Evolutionary conservation across 345 rosid genomes (phyloP), one percentile per base, ranked within the genome.

Genomic region (Ceriops zippeliana): DNA sequence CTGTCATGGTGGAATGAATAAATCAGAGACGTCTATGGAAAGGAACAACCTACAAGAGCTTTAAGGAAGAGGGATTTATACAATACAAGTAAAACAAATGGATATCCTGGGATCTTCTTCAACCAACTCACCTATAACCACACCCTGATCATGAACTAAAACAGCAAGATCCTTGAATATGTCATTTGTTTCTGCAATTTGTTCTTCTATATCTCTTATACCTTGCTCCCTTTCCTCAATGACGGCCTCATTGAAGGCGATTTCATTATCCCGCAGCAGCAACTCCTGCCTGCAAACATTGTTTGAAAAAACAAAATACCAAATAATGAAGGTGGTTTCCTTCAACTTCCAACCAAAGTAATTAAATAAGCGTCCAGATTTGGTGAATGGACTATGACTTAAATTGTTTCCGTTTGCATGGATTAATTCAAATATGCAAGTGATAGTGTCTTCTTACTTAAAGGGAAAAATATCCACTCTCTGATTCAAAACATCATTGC

Each of bases 101-200:
- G 7, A 42, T 60, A 58, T 58, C 37, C 21, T 20, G 38, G 30
- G 65, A 56, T 47, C 49, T 51, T 24, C 6, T 56, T 56, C 0
- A 20, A 42, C 63, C 54, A 58, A 68, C 86, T 79, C 75, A 87
- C 92, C 90, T 61, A 85, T 83, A 22, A 85, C 79, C 35, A 84
- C 83, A 53, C 88, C 88, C 81, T 87, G 92, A 52, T 87, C 92
- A 34, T 84, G 88, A 73, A 86, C 90, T 32, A 87, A 79, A 72
- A 87, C 90, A 67, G 90, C 90, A 62, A 86, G 88, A 75, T 87
- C 92, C 79, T 78, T 83, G 74, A 87, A 87, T 68, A 87, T 87
- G 57, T 87, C 92, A 71, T 81, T 87, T 22, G 78, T 86, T 76
- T 87, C 70, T 61, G 85, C 92, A 75, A 87, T 85, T 76, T 87